Percentiles rank a stretch among this genome's conserved stretches.
These are phyloP conservation scores for Alternaria triticimaculans DNA, from an alignment of 2,329 filamentous ascomycete species.

Conservation along the genomic window DNA sequence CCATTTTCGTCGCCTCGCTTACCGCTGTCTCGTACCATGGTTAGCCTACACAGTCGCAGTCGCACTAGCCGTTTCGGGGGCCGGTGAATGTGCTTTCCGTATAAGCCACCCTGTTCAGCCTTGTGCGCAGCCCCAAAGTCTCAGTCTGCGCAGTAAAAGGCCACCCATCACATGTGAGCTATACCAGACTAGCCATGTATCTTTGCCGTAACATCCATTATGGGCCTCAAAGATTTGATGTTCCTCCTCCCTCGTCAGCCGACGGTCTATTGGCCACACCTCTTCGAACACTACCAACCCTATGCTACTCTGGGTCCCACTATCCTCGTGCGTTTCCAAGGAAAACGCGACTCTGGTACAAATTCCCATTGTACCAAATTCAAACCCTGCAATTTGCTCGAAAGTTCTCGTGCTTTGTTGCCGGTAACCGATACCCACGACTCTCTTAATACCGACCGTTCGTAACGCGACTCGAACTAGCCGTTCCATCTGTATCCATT, in stretches of 20 bases:
- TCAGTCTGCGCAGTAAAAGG: background rate
- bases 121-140: slow-evolving; percentile 2
- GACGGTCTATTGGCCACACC: background rate
- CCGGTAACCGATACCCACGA: background rate
- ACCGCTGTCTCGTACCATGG: slow-evolving; percentile 8
- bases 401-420: background rate
- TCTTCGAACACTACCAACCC: background rate
- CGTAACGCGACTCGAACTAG: background rate
- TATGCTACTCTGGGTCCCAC: background rate
- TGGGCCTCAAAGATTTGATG: background rate
- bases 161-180: background rate
- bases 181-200: background rate
- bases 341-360: background rate
- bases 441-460: background rate
- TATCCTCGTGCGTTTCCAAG: background rate
- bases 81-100: slow-evolving; percentile 11
- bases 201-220: background rate
- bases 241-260: background rate
- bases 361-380: background rate
- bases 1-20: slow-evolving; percentile 1
- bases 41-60: background rate
- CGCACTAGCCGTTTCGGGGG: slow-evolving; percentile 7
- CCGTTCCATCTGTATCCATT: background rate
- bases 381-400: background rate
- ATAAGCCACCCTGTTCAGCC: slow-evolving; percentile 14